Evolutionary conservation across 495 filamentous ascomycete species (phyloP).

Genomic region (Sphaerosporella brunnea): DNA sequence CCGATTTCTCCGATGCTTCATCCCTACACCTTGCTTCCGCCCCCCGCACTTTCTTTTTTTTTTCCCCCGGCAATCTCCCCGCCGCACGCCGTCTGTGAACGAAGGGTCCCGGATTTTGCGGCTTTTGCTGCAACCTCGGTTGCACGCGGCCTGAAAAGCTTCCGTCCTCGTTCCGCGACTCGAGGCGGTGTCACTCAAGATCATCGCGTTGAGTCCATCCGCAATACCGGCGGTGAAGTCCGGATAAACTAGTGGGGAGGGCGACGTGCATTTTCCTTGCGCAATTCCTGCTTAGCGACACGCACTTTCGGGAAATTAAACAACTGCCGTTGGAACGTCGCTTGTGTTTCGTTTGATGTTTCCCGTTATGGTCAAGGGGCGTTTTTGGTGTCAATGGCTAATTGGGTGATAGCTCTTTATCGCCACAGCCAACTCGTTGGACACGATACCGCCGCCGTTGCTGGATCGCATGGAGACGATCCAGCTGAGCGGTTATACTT

Average conservation of each 20-base stretch:
- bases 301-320: background rate
- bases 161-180: background rate
- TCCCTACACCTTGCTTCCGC: constrained; percentile 5
- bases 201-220: background rate
- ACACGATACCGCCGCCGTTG: constrained; percentile 88
- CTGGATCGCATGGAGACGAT: constrained; percentile 96
- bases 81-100: background rate
- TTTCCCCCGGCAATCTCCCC: too few relatives aligned
- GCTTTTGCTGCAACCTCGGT: too few relatives aligned
- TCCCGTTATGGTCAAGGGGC: background rate
- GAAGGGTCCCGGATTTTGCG: too few relatives aligned
- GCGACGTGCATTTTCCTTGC: background rate
- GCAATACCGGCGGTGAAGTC: background rate
- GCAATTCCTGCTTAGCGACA: constrained; percentile 3
- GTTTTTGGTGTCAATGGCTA: background rate
- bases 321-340: constrained; percentile 3
- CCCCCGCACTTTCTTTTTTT: constrained; percentile 1
- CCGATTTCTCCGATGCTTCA: constrained; percentile 12
- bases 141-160: constrained; percentile 10
- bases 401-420: constrained; percentile 50
- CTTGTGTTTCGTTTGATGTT: constrained; percentile 2
- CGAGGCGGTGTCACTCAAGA: background rate
- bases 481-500: constrained; percentile 82
- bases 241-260: background rate
- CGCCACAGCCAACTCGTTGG: constrained; percentile 90